A percentile compares a stretch with the other conserved stretches of the same genome.
Evolutionary conservation across 2,329 filamentous ascomycete species (phyloP).

Genomic region (Mariannaea elegans): DNA sequence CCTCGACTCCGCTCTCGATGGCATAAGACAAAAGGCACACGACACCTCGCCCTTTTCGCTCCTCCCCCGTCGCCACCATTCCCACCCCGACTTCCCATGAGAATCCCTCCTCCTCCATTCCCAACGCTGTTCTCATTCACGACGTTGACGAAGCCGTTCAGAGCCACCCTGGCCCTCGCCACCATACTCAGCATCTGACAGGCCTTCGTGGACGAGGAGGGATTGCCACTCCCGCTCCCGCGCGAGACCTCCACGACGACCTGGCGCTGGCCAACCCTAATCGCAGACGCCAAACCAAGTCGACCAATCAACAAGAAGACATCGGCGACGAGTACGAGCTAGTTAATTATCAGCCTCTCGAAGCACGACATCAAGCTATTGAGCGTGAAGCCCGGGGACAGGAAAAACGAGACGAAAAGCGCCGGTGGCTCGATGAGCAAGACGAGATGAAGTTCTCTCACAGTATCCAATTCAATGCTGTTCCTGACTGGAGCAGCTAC

Average conservation of each 20-base stretch:
- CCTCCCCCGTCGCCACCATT: slow-evolving; percentile 46
- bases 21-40: slow-evolving; percentile 17
- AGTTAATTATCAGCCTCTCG: slow-evolving; percentile 48
- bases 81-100: slow-evolving; percentile 36
- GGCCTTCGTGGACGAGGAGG: slow-evolving; percentile 48
- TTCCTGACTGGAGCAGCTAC: slow-evolving; percentile 98
- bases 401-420: slow-evolving; percentile 68
- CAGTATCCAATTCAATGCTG: slow-evolving; percentile 98
- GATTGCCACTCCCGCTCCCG: slow-evolving; percentile 35
- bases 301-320: slow-evolving; percentile 9
- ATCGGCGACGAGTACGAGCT: slow-evolving; percentile 51
- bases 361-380: slow-evolving; percentile 40
- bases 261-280: slow-evolving; percentile 15
- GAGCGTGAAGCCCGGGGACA: slow-evolving; percentile 46
- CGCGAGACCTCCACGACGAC: slow-evolving; percentile 18
- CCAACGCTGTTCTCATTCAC: slow-evolving; percentile 38
- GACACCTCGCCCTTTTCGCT: slow-evolving; percentile 16
- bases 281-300: slow-evolving; percentile 5
- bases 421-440: slow-evolving; percentile 73
- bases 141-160: slow-evolving; percentile 12
- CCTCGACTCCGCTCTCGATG: slow-evolving; percentile 13
- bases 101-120: slow-evolving; percentile 51
- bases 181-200: slow-evolving; percentile 34
- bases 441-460: slow-evolving; percentile 99
- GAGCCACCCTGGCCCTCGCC: slow-evolving; percentile 27